These are phyloP conservation scores for Epichloe sibirici DNA, from an alignment of 2,329 filamentous ascomycete genomes.

Conservation along the genomic window DNA sequence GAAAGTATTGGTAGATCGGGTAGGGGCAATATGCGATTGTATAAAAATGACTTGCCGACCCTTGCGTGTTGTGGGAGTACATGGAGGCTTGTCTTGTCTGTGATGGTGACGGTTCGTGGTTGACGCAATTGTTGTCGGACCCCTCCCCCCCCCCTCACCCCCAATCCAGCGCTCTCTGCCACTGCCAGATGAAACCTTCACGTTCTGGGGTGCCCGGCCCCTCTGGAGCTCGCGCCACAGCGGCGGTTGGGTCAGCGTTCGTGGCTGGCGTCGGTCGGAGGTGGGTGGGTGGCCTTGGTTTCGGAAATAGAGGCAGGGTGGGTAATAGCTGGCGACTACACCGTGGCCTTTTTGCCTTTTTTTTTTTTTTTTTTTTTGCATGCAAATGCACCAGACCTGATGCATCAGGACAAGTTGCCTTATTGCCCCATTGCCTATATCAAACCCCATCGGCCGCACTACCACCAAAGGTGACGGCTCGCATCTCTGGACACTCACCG, in stretches of 20 bases:
- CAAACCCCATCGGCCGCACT: background rate
- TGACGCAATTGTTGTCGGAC: too few relatives aligned
- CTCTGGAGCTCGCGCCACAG: constrained; percentile 1
- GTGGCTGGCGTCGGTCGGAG: background rate
- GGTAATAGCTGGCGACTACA: constrained; percentile 4
- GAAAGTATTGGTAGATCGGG: too few relatives aligned
- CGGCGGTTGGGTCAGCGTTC: background rate
- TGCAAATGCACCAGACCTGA: background rate
- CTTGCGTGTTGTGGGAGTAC: background rate
- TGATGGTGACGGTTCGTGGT: background rate
- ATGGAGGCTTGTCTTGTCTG: background rate
- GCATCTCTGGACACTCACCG: background rate
- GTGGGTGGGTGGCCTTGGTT: background rate
- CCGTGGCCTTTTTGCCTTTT: constrained; percentile 18
- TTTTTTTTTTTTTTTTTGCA: background rate
- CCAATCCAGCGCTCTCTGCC: too few relatives aligned
- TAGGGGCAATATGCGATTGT: background rate
- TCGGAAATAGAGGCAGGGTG: background rate
- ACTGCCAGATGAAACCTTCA: too few relatives aligned
- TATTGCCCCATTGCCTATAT: background rate
- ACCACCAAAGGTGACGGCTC: background rate
- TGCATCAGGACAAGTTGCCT: constrained; percentile 1
- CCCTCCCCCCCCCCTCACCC: too few relatives aligned
- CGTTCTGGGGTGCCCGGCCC: too few relatives aligned
- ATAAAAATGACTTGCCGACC: background rate